These are phyloP conservation scores for Macrotyloma uniflorum DNA, from an alignment of 306 rosid species.

Conservation along the genomic window DNA sequence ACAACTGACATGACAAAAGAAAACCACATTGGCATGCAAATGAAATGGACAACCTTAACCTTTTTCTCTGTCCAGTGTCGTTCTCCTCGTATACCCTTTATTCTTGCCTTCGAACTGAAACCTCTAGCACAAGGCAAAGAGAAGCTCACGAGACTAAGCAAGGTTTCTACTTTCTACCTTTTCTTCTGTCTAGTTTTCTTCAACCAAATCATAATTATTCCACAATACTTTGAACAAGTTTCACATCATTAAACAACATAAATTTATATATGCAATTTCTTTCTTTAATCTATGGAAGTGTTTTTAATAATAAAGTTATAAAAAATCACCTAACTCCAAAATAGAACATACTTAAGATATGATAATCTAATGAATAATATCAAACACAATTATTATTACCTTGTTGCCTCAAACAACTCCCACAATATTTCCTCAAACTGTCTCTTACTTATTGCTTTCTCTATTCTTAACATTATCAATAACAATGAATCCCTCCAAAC, in stretches of 20 bases:
- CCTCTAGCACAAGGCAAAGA: slow-evolving; percentile 23
- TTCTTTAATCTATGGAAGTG: too few species aligned
- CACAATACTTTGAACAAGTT: too few species aligned
- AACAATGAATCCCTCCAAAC: slow-evolving; percentile 38
- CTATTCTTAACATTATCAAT: background rate
- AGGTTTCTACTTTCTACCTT: slow-evolving; percentile 35
- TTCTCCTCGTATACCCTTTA: slow-evolving; percentile 30
- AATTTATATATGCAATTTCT: too few species aligned
- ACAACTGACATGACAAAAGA: background rate
- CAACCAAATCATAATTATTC: background rate
- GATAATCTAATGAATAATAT: too few species aligned
- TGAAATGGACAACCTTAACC: slow-evolving; percentile 26
- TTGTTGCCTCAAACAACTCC: background rate
- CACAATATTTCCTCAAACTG: background rate
- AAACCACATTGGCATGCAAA: background rate
- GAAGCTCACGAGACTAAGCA: slow-evolving; percentile 52
- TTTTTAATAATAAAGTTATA: too few species aligned
- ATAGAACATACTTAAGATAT: too few species aligned
- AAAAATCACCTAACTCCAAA: too few species aligned
- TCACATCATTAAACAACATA: too few species aligned
- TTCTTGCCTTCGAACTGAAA: slow-evolving; percentile 40
- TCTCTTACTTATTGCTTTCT: background rate
- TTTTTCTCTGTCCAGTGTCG: background rate
- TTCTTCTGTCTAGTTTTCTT: background rate
- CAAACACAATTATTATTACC: background rate